These are phyloP conservation scores for Penicillium sp. DNA, from an alignment of 2,329 filamentous ascomycete genomes.

Conservation along the genomic window DNA sequence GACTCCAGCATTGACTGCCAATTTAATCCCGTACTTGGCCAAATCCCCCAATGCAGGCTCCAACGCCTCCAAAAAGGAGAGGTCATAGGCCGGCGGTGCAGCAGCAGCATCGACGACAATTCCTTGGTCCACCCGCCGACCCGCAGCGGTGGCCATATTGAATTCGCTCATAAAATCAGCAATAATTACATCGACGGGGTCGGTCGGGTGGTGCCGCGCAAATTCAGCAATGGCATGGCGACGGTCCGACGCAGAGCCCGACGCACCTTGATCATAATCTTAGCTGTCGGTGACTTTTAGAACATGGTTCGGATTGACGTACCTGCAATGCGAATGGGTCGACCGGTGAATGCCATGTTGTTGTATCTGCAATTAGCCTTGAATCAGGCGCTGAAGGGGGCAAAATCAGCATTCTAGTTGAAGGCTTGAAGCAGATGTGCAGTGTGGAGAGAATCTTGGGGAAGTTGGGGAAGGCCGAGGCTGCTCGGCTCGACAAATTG, in stretches of 20 bases:
- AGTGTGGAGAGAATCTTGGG: background rate
- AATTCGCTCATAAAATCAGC: conserved; percentile 53
- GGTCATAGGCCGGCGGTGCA: conserved; percentile 50
- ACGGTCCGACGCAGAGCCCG: conserved; percentile 49
- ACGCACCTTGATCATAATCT: conserved; percentile 34
- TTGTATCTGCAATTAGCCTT: background rate
- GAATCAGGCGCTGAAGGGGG: background rate
- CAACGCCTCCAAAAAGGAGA: conserved; percentile 54
- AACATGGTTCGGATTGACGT: background rate
- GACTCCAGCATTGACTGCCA: conserved; percentile 50
- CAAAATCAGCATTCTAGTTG: background rate
- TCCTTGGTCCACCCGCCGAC: conserved; percentile 41
- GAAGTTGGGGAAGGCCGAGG: conserved; percentile 13
- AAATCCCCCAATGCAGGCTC: conserved; percentile 44
- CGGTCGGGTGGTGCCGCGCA: conserved; percentile 38
- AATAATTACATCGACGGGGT: conserved; percentile 51
- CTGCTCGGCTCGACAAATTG: conserved; percentile 17
- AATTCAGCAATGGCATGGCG: conserved; percentile 49
- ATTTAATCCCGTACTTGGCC: conserved; percentile 44
- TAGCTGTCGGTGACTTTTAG: background rate
- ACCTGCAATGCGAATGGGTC: conserved; percentile 28
- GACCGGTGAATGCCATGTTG: conserved; percentile 21
- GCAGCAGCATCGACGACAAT: conserved; percentile 8
- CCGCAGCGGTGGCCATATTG: conserved; percentile 52
- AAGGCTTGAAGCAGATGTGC: background rate